These are phyloP conservation scores for Aspergillus pseudotamarii DNA, from an alignment of 2,329 filamentous ascomycete genomes.

Conservation along the genomic window DNA sequence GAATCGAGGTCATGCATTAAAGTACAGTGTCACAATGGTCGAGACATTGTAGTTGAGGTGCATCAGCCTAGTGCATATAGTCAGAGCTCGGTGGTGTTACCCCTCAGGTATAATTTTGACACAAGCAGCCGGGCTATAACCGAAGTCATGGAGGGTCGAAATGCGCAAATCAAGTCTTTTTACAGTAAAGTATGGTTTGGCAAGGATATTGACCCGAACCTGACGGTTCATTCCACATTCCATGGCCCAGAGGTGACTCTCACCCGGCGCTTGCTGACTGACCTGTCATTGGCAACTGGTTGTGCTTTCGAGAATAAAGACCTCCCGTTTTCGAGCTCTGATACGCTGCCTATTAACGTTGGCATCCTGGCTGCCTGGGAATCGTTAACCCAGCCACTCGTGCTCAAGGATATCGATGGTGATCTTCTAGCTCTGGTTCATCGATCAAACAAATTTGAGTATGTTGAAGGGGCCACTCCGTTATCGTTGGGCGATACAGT, in stretches of 20 bases:
- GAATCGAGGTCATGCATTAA: neutral
- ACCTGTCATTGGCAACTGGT: constrained; percentile 9
- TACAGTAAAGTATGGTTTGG: constrained; percentile 97
- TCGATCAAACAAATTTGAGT: constrained; percentile 20
- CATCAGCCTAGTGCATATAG: neutral
- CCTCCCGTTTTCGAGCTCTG: too few species aligned
- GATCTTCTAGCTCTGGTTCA: constrained; percentile 21
- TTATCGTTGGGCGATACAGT: constrained; percentile 19
- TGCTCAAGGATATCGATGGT: constrained; percentile 9
- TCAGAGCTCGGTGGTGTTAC: constrained; percentile 56
- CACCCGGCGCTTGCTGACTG: constrained; percentile 12
- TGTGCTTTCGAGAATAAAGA: too few species aligned
- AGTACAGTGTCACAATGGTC: neutral
- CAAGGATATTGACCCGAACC: constrained; percentile 40
- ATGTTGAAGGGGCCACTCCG: constrained; percentile 6
- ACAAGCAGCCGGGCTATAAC: constrained; percentile 85
- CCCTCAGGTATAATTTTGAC: constrained; percentile 79
- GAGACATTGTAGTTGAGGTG: neutral
- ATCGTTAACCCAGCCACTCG: constrained; percentile 16
- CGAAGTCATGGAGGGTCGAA: constrained; percentile 89
- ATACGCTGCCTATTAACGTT: constrained; percentile 12
- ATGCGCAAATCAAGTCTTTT: constrained; percentile 95
- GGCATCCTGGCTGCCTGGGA: constrained; percentile 22
- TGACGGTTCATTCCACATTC: neutral
- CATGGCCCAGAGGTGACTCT: neutral